These are phyloP conservation scores for Cyberlindnera xylosilytica DNA, from an alignment of 805 yeast species.

Conservation along the genomic window DNA sequence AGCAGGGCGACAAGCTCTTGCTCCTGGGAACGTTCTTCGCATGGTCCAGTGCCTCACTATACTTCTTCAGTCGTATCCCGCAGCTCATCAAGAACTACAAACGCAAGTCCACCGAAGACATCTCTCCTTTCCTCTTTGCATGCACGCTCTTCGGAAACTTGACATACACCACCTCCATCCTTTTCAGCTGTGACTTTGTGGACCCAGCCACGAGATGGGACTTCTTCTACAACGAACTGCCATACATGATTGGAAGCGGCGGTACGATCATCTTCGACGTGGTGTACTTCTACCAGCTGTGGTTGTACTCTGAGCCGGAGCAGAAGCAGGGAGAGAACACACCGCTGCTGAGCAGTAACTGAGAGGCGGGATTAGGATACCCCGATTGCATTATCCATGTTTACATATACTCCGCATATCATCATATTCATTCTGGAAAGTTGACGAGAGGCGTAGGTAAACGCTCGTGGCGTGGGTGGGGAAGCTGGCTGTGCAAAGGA, in stretches of 20 bases:
- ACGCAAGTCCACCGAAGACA: conserved; percentile 82
- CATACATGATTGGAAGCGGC: conserved; percentile 79
- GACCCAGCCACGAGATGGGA: conserved; percentile 34
- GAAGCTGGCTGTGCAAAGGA: too few relatives aligned
- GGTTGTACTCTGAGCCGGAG: conserved; percentile 28
- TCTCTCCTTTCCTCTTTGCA: conserved; percentile 75
- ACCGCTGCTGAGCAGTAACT: conserved; percentile 9
- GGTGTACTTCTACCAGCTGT: conserved; percentile 62
- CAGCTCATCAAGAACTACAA: conserved; percentile 74
- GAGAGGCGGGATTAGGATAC: too few relatives aligned
- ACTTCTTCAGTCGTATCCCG: conserved; percentile 78
- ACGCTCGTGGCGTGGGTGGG: too few relatives aligned
- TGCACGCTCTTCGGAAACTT: conserved; percentile 78
- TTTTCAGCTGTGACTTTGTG: conserved; percentile 57
- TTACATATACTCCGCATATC: too few relatives aligned
- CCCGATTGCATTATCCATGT: too few relatives aligned
- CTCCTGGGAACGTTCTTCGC: conserved; percentile 52
- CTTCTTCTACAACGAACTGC: conserved; percentile 68
- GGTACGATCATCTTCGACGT: conserved; percentile 83
- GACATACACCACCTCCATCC: conserved; percentile 71
- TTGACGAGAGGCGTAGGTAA: too few relatives aligned
- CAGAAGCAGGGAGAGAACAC: conserved; percentile 13
- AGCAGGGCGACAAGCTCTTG: neutral
- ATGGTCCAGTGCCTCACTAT: conserved; percentile 76
- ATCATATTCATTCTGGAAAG: too few relatives aligned